Evolutionary conservation across 75 land plant species (phyloP), one percentile per base, ranked within the genome.

Genomic region (Adiantum capillusveneris): DNA sequence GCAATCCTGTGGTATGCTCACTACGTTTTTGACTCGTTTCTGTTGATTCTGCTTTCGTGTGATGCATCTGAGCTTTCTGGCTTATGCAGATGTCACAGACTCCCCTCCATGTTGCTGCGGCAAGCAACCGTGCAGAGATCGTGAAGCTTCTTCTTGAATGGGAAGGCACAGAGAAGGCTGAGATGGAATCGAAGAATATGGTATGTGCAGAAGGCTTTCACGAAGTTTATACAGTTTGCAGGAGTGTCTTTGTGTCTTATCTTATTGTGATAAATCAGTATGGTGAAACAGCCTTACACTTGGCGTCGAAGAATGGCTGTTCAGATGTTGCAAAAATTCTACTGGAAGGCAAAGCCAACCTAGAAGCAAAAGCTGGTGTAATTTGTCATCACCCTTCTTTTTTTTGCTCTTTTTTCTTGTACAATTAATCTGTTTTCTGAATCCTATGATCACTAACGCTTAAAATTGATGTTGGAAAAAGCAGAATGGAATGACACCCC

Each of bases 401-500:
- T n/a, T n/a, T n/a, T n/a, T n/a, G n/a, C n/a, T n/a, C n/a, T n/a
- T n/a, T n/a, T n/a, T n/a, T n/a, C n/a, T n/a, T n/a, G n/a, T n/a
- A n/a, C n/a, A n/a, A n/a, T n/a, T n/a, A n/a, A n/a, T n/a, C n/a
- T n/a, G n/a, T n/a, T n/a, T 34, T 34, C 37, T 34, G 37, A 34
- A 34, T 34, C n/a, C n/a, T n/a, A n/a, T n/a, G n/a, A n/a, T n/a
- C n/a, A n/a, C n/a, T n/a, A n/a, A n/a, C n/a, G n/a, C n/a, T n/a
- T n/a, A n/a, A n/a, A n/a, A n/a, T n/a, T n/a, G n/a, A 59, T 11
- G n/a, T 52, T 52, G 11, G 19, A 11, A n/a, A 19, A 9, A 19
- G 55, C 82, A 92, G 97, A 92, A 92, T 80, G 97, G 93, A 12
- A 92, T 92, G 97, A 84, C 92, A 0, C 89, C 97, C 29, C 61